Conservation (phyloP, 2,329 filamentous ascomycete genomes). For the Epichloe sylvatica region DNA sequence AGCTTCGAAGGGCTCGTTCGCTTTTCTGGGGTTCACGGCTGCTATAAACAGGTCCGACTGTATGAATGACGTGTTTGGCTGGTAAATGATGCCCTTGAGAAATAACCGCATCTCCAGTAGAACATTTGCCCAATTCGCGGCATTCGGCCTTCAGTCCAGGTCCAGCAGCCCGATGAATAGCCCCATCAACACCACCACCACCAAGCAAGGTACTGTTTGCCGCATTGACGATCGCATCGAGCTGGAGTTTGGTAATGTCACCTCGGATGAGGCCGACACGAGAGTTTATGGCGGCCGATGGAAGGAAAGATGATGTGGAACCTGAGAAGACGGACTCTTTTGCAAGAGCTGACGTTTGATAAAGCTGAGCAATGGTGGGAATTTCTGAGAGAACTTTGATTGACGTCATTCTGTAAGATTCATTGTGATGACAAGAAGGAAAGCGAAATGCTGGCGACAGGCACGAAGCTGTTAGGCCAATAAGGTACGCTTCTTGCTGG, state of each 20-base stretch:
- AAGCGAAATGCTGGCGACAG: not conserved
- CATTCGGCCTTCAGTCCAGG: constrained; percentile 56
- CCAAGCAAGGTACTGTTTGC: constrained; percentile 68
- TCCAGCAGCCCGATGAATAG: constrained; percentile 77
- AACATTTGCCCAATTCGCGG: constrained; percentile 53
- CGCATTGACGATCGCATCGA: constrained; percentile 85
- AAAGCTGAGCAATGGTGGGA: constrained; percentile 50
- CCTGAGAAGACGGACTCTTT: constrained; percentile 6
- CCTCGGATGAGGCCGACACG: constrained; percentile 55
- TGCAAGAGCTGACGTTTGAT: constrained; percentile 31
- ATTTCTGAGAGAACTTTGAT: constrained; percentile 37
- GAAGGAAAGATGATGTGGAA: constrained; percentile 12
- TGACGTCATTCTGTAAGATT: not conserved
- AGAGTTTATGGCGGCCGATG: constrained; percentile 49
- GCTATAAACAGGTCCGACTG: constrained; percentile 72
- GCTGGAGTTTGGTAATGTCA: constrained; percentile 67
- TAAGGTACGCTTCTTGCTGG: not conserved
- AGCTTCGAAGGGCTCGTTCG: constrained; percentile 36
- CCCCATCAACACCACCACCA: constrained; percentile 81
- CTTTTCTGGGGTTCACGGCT: constrained; percentile 19
- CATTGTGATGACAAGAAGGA: not conserved
- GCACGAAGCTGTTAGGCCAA: not conserved
- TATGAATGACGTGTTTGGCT: constrained; percentile 69
- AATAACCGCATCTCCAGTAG: constrained; percentile 68
- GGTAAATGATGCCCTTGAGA: constrained; percentile 66